phyloP scores from a whole-genome alignment of 2,329 filamentous ascomycete species.

The Rutstroemia sydowiana region DNA sequence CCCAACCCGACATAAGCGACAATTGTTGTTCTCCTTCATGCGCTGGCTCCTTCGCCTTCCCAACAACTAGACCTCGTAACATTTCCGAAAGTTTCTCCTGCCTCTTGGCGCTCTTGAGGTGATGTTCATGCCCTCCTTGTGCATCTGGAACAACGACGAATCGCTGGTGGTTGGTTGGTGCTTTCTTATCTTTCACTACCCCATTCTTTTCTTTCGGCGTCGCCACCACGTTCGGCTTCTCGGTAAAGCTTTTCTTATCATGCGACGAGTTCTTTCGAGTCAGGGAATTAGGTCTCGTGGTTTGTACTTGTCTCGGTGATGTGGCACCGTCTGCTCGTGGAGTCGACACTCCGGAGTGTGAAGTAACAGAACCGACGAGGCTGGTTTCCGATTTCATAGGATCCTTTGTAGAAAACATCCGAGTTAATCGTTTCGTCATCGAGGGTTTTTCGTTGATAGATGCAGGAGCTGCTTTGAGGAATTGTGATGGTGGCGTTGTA shows the following conservation, averaged over 20 bases:
- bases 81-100: conserved; percentile 94
- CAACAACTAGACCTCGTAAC: conserved; percentile 74
- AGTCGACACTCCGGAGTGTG: conserved; percentile 32
- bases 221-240: not conserved
- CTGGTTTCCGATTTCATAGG: conserved; percentile 25
- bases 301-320: conserved; percentile 21
- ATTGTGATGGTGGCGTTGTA: conserved; percentile 27
- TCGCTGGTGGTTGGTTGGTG: conserved; percentile 32
- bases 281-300: conserved; percentile 32
- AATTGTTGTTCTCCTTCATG: conserved; percentile 67
- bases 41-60: conserved; percentile 66
- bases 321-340: conserved; percentile 12
- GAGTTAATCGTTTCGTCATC: conserved; percentile 56
- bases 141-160: conserved; percentile 44
- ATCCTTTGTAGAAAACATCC: conserved; percentile 59
- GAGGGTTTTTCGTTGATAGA: conserved; percentile 43
- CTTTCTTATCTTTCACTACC: conserved; percentile 26
- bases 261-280: conserved; percentile 39
- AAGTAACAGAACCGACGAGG: conserved; percentile 13
- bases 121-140: conserved; percentile 74
- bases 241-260: conserved; percentile 33
- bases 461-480: conserved; percentile 17
- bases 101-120: conserved; percentile 79
- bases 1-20: conserved; percentile 92
- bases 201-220: conserved; percentile 20